Evolutionary conservation across 495 filamentous ascomycete species (phyloP), one percentile per base, ranked within the genome.

Genomic region (Penicillium odoratum): DNA sequence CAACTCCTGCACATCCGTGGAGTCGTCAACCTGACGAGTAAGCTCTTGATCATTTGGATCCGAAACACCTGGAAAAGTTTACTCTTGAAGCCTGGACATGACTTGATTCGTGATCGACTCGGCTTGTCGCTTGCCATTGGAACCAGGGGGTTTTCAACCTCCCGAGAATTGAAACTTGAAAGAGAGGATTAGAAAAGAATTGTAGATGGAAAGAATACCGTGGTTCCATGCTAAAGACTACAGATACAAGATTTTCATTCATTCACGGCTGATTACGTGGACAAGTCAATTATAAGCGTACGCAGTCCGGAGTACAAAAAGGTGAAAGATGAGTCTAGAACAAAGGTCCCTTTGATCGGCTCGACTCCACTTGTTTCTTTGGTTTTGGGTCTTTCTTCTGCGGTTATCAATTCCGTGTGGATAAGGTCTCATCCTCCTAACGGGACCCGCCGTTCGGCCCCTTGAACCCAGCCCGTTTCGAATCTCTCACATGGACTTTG

Each of bases 401-500:
- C 50, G 58, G 53, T 25, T 56, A 29, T 56, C 61, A 31, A 48
- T 45, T 52, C 53, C 56, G 46, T 34, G 44, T 59, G 60, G 61
- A 55, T 64, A 57, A 60, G 51, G 28, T 46, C 53, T 62, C 56
- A 48, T 53, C 53, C 53, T 58, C 18, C 38, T 16, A 25, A 50
- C 26, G 42, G 55, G 62, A 58, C 51, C 54, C 57, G 51, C 53
- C 55, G 56, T 66, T 64, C 65, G 55, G 47, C 36, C 55, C 48
- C 47, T 44, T n/a, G 30, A 28, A 42, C 51, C 58, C 62, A 21
- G 21, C 21, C 56, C 59, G 58, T 63, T 66, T 64, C 58, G 55
- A 30, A 63, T 59, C 51, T 58, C 60, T 59, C 66, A 66, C 69
- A 67, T 70, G 67, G 61, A 46, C 46, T 21, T 21, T 21, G 21